phyloP scores from a whole-genome alignment of 169 alveolate species.

The Cryptosporidium ryanae region DNA sequence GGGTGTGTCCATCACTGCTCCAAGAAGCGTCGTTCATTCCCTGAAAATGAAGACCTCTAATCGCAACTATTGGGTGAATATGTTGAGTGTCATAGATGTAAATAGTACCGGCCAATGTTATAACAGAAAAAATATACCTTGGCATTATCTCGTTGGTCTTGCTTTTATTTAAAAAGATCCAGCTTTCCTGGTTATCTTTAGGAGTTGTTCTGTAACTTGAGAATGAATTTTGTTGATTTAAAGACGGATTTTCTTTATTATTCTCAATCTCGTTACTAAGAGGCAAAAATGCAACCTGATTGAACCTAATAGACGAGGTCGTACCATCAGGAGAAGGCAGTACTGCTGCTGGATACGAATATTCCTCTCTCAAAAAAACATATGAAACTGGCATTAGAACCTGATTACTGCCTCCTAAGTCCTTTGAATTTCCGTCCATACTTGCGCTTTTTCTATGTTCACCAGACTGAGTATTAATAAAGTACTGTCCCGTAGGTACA shows the following conservation, averaged over 20 bases:
- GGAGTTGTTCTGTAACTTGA: conserved; percentile 36
- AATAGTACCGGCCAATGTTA: conserved; percentile 89
- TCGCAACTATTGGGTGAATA: conserved; percentile 89
- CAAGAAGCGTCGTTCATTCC: conserved; percentile 93
- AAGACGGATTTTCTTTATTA: neutral
- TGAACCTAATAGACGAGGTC: conserved; percentile 59
- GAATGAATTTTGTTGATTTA: conserved; percentile 1
- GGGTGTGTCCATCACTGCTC: conserved; percentile 90
- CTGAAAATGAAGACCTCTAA: conserved; percentile 91
- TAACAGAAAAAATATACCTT: conserved; percentile 85
- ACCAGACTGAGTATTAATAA: conserved; percentile 2
- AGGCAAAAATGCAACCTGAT: conserved; percentile 53
- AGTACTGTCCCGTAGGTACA: conserved; percentile 86
- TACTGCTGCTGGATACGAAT: conserved; percentile 60
- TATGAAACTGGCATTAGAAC: conserved; percentile 51
- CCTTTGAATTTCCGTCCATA: neutral
- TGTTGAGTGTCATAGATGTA: conserved; percentile 88
- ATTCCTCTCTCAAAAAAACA: conserved; percentile 50
- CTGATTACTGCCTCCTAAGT: neutral
- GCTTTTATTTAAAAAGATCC: conserved; percentile 38
- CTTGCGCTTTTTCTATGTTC: neutral
- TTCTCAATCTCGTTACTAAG: neutral
- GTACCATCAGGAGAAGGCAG: conserved; percentile 73
- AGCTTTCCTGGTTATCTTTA: conserved; percentile 21
- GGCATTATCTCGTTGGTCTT: conserved; percentile 81